A percentile compares a stretch with the other conserved stretches of the same genome.
Conservation (phyloP, 169 alveolate species). For the Eimeria sp. region DNA sequence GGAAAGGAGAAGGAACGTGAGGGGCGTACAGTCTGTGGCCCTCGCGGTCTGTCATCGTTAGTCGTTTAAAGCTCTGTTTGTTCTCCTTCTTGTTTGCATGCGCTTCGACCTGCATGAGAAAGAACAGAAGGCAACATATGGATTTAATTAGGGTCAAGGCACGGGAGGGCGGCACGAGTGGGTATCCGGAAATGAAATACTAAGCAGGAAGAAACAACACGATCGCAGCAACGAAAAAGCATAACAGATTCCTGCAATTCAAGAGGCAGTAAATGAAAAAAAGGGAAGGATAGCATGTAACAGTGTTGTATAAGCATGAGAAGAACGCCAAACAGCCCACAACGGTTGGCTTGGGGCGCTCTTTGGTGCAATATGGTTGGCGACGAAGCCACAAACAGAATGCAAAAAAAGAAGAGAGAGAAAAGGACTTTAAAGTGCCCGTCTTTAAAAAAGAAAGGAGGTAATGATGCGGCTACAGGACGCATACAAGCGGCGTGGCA, state of each 20-base stretch:
- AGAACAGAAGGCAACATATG: neutral
- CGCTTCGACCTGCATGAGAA: neutral
- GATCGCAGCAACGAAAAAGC: neutral
- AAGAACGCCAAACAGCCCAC: neutral
- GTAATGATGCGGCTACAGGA: neutral
- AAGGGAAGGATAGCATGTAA: neutral
- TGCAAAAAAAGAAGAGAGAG: neutral
- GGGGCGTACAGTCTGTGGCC: slow-evolving; percentile 33
- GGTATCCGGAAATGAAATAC: neutral
- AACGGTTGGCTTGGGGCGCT: neutral
- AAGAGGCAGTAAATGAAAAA: neutral
- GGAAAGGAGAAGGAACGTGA: neutral
- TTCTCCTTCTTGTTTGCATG: neutral
- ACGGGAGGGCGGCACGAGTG: no score
- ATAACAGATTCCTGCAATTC: neutral
- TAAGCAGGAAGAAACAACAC: neutral
- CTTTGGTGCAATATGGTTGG: neutral
- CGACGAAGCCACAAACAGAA: neutral
- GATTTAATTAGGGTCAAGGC: no score
- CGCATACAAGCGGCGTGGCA: neutral
- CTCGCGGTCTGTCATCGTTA: slow-evolving; percentile 51
- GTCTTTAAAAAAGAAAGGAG: neutral
- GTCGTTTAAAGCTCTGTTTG: neutral
- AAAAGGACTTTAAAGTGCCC: neutral
- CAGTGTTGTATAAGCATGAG: neutral